Percentiles rank a stretch among this genome's conserved stretches.
phyloP scores from a whole-genome alignment of 2,329 filamentous ascomycete species.

The Madurella mycetomatis region DNA sequence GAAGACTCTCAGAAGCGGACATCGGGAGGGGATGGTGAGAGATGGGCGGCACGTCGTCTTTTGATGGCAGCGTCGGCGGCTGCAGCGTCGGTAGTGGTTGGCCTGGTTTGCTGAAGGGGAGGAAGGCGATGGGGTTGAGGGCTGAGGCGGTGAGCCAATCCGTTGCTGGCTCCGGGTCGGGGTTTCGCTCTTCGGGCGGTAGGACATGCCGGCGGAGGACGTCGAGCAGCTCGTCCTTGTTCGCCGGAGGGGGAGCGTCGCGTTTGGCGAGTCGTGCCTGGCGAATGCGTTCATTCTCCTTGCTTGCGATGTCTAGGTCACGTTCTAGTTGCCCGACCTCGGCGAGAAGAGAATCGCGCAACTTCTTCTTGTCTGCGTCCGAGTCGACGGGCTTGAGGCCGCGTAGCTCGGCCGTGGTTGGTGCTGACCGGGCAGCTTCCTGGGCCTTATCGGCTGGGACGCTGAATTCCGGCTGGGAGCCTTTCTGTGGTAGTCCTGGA shows the following conservation, averaged over 20 bases:
- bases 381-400: constrained; percentile 39
- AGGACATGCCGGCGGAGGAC: constrained; percentile 41
- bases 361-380: constrained; percentile 45
- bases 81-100: constrained; percentile 25
- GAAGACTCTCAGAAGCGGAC: constrained; percentile 59
- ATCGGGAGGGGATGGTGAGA: constrained; percentile 64
- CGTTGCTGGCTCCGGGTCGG: constrained; percentile 31
- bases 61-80: constrained; percentile 24
- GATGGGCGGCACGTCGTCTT: constrained; percentile 34
- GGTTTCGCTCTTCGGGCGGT: constrained; percentile 30
- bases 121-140: constrained; percentile 47
- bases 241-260: constrained; percentile 26
- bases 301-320: constrained; percentile 53
- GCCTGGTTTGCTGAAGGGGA: constrained; percentile 45
- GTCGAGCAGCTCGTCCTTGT: constrained; percentile 35
- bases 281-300: constrained; percentile 55
- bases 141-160: constrained; percentile 45
- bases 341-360: constrained; percentile 49
- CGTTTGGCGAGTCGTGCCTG: constrained; percentile 35
- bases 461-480: not conserved
- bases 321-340: constrained; percentile 54
- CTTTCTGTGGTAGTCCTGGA: not conserved
- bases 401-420: constrained; percentile 34
- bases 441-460: constrained; percentile 14
- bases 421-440: constrained; percentile 17